Evolutionary conservation across 176 grass and related monocot species (phyloP).

Genomic region (Juncus inflexus): DNA sequence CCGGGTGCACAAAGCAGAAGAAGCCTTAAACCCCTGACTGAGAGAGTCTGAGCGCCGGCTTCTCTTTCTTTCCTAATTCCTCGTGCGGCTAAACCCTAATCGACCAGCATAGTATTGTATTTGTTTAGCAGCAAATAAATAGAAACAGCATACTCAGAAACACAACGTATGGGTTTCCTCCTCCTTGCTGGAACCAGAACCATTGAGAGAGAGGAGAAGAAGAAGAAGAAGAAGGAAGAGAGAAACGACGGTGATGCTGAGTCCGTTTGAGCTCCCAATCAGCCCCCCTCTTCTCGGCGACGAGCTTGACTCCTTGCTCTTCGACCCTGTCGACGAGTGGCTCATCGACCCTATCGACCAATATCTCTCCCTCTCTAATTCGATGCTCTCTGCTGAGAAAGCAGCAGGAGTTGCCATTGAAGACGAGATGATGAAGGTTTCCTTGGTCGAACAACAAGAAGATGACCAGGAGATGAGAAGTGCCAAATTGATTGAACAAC

Average conservation of each 20-base stretch:
- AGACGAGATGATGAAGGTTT: constrained; percentile 33
- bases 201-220: too few relatives aligned
- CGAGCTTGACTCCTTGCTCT: constrained; percentile 32
- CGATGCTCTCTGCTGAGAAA: constrained; percentile 14
- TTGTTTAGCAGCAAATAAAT: neutral
- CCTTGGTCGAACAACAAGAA: constrained; percentile 19
- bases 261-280: neutral
- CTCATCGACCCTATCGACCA: constrained; percentile 40
- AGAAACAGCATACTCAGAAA: neutral
- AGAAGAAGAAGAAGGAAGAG: neutral
- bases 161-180: neutral
- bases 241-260: neutral
- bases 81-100: constrained; percentile 9
- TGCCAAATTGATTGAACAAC: constrained; percentile 5
- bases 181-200: too few relatives aligned
- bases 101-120: too few relatives aligned
- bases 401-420: constrained; percentile 6
- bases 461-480: neutral
- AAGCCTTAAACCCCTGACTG: neutral
- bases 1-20: constrained; percentile 12
- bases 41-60: constrained; percentile 19
- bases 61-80: neutral
- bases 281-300: constrained; percentile 14
- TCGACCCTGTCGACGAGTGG: constrained; percentile 85
- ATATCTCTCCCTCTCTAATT: neutral